Conservation (phyloP, 2,329 filamentous ascomycete genomes). For the Hypoxylon sp. region DNA sequence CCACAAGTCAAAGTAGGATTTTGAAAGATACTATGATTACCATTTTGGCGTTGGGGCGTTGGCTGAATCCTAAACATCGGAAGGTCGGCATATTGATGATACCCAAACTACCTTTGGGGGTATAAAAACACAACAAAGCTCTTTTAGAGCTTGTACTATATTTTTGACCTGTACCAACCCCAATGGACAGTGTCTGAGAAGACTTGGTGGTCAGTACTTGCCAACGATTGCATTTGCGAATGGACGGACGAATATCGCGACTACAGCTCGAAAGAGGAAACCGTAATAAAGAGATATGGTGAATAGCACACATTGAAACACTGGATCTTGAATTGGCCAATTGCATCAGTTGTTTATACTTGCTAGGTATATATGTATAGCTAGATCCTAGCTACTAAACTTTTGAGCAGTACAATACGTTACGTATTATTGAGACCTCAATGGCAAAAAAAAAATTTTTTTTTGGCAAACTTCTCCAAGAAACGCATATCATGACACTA, state of each 20-base stretch:
- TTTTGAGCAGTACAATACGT: slow-evolving; percentile 1
- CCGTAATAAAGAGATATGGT: not conserved
- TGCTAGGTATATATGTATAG: too few species aligned
- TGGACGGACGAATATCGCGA: too few species aligned
- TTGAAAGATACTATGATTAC: slow-evolving; percentile 5
- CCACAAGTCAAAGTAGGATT: slow-evolving; percentile 34
- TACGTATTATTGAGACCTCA: too few species aligned
- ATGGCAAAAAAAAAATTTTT: too few species aligned
- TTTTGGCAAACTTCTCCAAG: too few species aligned
- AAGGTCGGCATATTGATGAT: slow-evolving; percentile 36
- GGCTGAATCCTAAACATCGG: slow-evolving; percentile 19
- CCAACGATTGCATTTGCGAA: slow-evolving; percentile 9
- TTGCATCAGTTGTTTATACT: slow-evolving; percentile 3
- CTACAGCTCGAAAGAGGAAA: not conserved
- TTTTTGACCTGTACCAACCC: slow-evolving; percentile 27
- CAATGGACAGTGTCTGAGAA: slow-evolving; percentile 30
- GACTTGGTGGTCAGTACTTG: slow-evolving; percentile 10
- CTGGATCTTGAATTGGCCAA: not conserved
- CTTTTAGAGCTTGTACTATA: slow-evolving; percentile 38
- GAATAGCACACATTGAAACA: too few species aligned
- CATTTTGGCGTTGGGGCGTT: slow-evolving; percentile 43
- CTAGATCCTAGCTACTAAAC: too few species aligned
- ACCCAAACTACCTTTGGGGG: slow-evolving; percentile 29
- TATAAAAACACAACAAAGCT: slow-evolving; percentile 19
- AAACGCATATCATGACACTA: not conserved